A percentile compares a stretch with the other conserved stretches of the same genome.
Evolutionary conservation across 139 green algal species (phyloP).

Genomic region (Haematococcus sp.): DNA sequence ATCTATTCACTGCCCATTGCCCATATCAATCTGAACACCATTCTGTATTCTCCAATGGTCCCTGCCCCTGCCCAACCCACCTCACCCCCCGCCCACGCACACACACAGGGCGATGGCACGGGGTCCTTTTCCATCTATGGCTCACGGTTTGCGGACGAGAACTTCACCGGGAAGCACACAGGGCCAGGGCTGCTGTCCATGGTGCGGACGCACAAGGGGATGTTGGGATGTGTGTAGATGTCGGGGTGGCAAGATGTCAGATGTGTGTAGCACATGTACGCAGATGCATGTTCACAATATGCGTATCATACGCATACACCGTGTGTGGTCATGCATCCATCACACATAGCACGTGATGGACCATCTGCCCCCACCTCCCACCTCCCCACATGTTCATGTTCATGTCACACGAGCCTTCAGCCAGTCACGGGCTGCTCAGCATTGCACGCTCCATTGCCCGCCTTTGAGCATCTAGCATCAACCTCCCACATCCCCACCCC

Average conservation of each 20-base stretch:
- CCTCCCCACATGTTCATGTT: too few relatives aligned
- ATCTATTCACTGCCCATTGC: too few relatives aligned
- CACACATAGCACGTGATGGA: neutral
- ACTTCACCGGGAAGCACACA: slow-evolving; percentile 92
- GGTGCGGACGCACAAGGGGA: too few relatives aligned
- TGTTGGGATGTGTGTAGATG: slow-evolving; percentile 1
- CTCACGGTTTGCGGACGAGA: slow-evolving; percentile 90
- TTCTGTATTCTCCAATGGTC: neutral
- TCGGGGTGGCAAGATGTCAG: neutral
- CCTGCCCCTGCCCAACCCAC: neutral
- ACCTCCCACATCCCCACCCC: neutral
- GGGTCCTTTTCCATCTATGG: slow-evolving; percentile 94
- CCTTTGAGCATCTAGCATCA: too few relatives aligned
- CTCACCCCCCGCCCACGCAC: too few relatives aligned
- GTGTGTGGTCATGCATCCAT: neutral
- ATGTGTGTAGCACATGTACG: neutral
- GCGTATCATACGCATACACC: neutral
- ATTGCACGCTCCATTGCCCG: too few relatives aligned
- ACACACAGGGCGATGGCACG: slow-evolving; percentile 82
- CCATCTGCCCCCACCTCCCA: too few relatives aligned
- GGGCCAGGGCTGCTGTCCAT: slow-evolving; percentile 92
- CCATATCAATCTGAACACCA: neutral
- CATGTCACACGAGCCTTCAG: too few relatives aligned
- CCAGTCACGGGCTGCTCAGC: too few relatives aligned
- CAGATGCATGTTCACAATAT: neutral